phyloP scores from a whole-genome alignment of 805 yeast genomes.

The Schwanniomyces pseudopolymorphus region DNA sequence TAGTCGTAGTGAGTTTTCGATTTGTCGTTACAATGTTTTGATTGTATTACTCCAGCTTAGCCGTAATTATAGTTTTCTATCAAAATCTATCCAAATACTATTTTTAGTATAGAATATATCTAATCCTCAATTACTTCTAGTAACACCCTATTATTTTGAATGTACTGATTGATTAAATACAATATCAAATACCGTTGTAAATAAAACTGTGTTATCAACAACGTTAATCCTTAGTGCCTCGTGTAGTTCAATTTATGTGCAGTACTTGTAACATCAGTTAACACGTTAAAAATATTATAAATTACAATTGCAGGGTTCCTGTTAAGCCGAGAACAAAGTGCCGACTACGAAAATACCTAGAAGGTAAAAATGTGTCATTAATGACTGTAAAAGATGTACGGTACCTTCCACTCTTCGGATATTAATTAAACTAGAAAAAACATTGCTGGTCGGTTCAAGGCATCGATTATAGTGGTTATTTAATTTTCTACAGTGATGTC shows the following conservation, averaged over 20 bases:
- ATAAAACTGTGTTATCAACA: background rate
- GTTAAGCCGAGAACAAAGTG: background rate
- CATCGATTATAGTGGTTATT: too few species aligned
- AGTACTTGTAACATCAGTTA: background rate
- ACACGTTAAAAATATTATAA: background rate
- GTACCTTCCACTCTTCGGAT: too few species aligned
- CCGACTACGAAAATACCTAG: background rate
- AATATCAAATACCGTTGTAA: background rate
- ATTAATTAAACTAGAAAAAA: too few species aligned
- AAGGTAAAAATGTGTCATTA: too few species aligned
- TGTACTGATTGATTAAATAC: background rate
- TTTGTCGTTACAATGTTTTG: background rate
- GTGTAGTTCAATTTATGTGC: background rate
- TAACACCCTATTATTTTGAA: background rate
- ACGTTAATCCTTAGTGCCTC: background rate
- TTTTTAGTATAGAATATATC: background rate
- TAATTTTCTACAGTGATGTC: too few species aligned
- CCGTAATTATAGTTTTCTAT: background rate
- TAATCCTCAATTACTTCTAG: background rate
- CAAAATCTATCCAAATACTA: background rate
- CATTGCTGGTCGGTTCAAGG: too few species aligned
- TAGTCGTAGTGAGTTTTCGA: background rate
- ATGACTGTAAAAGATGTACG: too few species aligned
- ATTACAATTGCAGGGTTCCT: background rate
- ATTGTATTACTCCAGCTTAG: background rate